Evolutionary conservation across 371 early-diverging fungal species (phyloP).

Genomic region (Mucor saturninus): DNA sequence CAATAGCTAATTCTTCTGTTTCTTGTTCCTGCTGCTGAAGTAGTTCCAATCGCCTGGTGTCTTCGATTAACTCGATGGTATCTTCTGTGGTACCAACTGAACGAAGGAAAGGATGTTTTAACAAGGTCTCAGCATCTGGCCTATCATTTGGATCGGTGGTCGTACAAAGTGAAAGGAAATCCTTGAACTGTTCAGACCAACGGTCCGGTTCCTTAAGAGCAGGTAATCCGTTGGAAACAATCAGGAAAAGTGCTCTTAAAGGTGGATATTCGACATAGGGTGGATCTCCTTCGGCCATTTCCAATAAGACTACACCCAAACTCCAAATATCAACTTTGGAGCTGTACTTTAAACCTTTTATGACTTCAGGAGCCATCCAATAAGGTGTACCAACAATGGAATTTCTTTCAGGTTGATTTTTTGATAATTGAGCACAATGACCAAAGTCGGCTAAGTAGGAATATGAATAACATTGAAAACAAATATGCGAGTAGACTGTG

Average conservation of each 20-base stretch:
- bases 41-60: constrained; percentile 36
- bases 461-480: background rate
- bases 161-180: constrained; percentile 58
- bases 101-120: constrained; percentile 46
- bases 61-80: constrained; percentile 37
- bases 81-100: constrained; percentile 36
- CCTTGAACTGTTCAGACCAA: constrained; percentile 58
- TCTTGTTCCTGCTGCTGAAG: constrained; percentile 34
- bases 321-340: constrained; percentile 91
- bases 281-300: constrained; percentile 83
- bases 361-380: constrained; percentile 98
- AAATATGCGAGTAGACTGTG: too few species aligned
- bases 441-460: constrained; percentile 68
- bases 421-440: constrained; percentile 69
- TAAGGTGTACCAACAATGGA: constrained; percentile 82
- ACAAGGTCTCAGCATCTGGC: constrained; percentile 50
- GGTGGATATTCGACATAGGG: constrained; percentile 75
- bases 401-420: constrained; percentile 65
- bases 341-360: constrained; percentile 77
- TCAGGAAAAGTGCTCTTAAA: constrained; percentile 65
- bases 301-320: constrained; percentile 80
- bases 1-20: constrained; percentile 29
- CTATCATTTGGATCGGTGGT: constrained; percentile 49
- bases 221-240: constrained; percentile 68
- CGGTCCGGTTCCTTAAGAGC: constrained; percentile 54